Evolutionary conservation across 768 basidiomycete species (phyloP).

Genomic region (Crassisporium funariophilum): DNA sequence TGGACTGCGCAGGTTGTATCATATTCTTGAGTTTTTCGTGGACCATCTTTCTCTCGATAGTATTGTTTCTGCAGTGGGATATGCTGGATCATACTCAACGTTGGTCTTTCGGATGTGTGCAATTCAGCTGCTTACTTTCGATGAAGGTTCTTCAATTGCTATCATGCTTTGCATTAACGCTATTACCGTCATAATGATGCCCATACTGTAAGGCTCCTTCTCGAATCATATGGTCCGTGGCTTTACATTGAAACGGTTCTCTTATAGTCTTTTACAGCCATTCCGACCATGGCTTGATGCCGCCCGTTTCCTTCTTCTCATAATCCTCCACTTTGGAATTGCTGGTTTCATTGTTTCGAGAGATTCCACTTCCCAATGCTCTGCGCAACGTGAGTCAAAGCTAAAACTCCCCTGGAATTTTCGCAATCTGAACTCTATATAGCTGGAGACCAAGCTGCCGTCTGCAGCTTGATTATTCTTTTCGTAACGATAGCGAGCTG

Average conservation of each 20-base stretch:
- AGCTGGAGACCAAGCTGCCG: conserved; percentile 20
- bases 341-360: conserved; percentile 27
- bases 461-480: conserved; percentile 23
- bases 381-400: conserved; percentile 17
- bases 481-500: conserved; percentile 26
- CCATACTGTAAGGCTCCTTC: conserved; percentile 27
- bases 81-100: conserved; percentile 26
- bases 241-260: no score
- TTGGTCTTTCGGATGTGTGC: conserved; percentile 10
- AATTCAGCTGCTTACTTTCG: neutral
- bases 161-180: conserved; percentile 29
- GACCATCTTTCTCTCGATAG: conserved; percentile 28
- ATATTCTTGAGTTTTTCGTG: conserved; percentile 29
- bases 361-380: conserved; percentile 23
- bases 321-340: conserved; percentile 26
- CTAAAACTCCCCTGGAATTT: neutral
- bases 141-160: conserved; percentile 26
- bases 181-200: conserved; percentile 28
- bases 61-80: conserved; percentile 30
- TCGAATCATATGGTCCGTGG: no score
- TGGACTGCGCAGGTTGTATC: conserved; percentile 16
- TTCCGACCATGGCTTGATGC: conserved; percentile 35
- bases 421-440: neutral
- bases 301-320: conserved; percentile 26
- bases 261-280: conserved; percentile 24